Evolutionary conservation across 73 alveolate species (phyloP), one percentile per base, ranked within the genome.

Genomic region (Uronychia setigera): DNA sequence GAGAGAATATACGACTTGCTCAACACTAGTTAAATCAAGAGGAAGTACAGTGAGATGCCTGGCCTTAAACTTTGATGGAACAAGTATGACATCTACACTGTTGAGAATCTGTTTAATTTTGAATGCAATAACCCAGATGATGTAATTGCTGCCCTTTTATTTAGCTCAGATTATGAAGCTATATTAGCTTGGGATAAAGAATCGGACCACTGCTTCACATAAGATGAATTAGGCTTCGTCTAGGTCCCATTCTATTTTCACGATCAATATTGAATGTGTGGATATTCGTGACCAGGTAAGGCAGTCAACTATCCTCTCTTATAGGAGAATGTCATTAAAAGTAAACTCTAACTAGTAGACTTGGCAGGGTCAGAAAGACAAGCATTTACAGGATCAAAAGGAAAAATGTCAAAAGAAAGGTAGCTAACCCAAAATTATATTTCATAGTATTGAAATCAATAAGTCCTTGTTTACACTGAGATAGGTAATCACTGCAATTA

Each of bases 341-440:
- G 98, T 19, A 97, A 97, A 86, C 88, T 97, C 84, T 88, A 96
- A 76, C 87, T 97, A 59, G 98, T 97, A 0, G 99, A 97, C 88
- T 90, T 97, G 77, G 99, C 99, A 28, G 99, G 99, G 27, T 91
- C 98, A 87, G 99, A 97, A 81, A 86, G 98, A 60, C 93, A 93
- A 30, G 92, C 98, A 27, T 32, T 89, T 29, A 97, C 98, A 58
- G 98, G 98, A 46, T 92, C 96, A 32, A 95, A 96, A 89, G 96
- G 99, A 30, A 82, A 91, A 79, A 90, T 74, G 74, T 87, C 89
- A 14, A 91, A 96, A 82, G 99, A 96, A 19, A 46, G 67, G 67
- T 94, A 96, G 34, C 80, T 89, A 67, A 93, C 85, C 33, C 91
- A 89, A 29, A 92, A 97, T 79, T 98, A 96, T n/a, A n/a, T n/a